Conservation (phyloP, 176 grass and related monocot genomes). For the sorghum (Sorghum bicolor) region DNA sequence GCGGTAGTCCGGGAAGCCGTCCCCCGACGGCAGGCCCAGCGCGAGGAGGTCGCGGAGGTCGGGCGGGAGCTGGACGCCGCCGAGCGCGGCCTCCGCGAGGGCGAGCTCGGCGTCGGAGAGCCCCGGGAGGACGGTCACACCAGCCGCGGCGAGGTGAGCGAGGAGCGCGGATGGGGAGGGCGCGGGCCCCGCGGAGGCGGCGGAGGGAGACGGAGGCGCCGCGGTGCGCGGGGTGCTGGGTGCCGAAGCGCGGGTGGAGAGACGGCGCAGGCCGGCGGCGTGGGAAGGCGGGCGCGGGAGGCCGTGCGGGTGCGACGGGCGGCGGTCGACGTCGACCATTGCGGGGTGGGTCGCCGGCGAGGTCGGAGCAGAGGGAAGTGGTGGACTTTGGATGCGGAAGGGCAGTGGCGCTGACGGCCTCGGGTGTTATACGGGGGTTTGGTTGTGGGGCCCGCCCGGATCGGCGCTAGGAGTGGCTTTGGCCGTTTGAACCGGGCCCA, state of each 20-base stretch:
- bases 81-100: conserved; percentile 54
- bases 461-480: neutral
- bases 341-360: neutral
- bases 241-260: conserved; percentile 63
- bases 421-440: neutral
- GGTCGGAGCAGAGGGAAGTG: neutral
- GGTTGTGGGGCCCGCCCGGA: neutral
- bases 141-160: conserved; percentile 48
- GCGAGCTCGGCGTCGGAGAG: conserved; percentile 58
- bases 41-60: conserved; percentile 60
- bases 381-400: neutral
- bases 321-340: conserved; percentile 29
- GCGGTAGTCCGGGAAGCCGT: conserved; percentile 64
- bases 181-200: conserved; percentile 1
- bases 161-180: conserved; percentile 42
- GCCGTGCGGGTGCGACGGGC: conserved; percentile 30
- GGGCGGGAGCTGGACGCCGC: conserved; percentile 54
- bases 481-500: neutral
- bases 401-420: neutral
- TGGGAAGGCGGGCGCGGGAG: conserved; percentile 41
- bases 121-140: conserved; percentile 48
- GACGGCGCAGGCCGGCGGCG: conserved; percentile 56
- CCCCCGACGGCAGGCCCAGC: conserved; percentile 50
- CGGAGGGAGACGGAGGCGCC: conserved; percentile 16
- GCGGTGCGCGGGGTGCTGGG: conserved; percentile 27